Evolutionary conservation across 495 filamentous ascomycete genomes (phyloP).

Genomic region (Tuber melanosporum): DNA sequence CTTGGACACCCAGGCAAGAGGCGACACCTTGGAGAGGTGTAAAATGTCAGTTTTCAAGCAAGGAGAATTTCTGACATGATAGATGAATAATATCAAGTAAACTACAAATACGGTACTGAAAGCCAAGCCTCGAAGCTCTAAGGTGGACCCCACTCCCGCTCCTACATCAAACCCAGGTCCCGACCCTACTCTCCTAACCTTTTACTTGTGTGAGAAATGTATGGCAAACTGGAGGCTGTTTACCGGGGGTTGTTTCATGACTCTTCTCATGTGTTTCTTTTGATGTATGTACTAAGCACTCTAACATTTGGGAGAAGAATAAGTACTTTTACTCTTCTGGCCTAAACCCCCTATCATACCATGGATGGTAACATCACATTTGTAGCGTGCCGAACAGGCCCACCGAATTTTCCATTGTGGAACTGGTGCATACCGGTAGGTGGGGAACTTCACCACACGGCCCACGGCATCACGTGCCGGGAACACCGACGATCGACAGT

Average conservation of each 20-base stretch:
- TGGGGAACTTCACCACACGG: no score
- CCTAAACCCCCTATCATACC: not conserved
- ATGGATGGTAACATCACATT: not conserved
- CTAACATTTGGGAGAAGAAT: not conserved
- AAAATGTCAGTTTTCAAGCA: not conserved
- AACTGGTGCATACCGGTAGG: no score
- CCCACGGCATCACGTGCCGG: no score
- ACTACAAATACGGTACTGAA: not conserved
- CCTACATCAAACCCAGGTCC: not conserved
- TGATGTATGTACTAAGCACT: not conserved
- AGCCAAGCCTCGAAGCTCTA: not conserved
- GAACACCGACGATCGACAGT: no score
- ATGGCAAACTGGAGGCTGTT: not conserved
- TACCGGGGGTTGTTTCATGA: not conserved
- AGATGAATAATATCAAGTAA: not conserved
- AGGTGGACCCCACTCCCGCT: not conserved
- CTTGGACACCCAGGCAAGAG: not conserved
- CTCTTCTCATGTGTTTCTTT: not conserved
- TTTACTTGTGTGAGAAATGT: not conserved
- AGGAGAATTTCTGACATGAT: not conserved
- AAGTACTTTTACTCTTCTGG: not conserved
- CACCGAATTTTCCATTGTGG: not conserved
- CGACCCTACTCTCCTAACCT: not conserved
- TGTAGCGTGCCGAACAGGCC: not conserved
- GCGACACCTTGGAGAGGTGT: not conserved